Conservation (phyloP, 139 green algal genomes). For the Mesotaenium endlicherianum region DNA sequence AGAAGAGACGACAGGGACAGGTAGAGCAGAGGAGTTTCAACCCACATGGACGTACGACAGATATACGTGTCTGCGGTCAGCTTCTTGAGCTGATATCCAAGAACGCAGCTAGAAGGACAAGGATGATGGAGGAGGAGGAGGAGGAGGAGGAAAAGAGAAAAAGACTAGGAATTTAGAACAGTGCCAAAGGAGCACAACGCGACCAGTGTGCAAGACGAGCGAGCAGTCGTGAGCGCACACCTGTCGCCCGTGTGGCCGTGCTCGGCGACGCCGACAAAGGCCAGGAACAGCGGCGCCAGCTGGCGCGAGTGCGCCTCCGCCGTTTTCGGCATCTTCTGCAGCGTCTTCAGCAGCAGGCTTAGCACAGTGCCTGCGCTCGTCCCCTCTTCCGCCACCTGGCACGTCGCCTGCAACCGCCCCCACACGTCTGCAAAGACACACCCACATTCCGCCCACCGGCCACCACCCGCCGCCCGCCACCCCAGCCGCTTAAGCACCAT, state of each 20-base stretch:
- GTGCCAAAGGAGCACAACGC: not conserved
- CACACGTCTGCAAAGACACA: constrained; percentile 2
- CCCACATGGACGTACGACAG: too few species aligned
- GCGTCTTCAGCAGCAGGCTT: constrained; percentile 9
- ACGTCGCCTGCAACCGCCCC: not conserved
- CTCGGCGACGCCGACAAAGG: not conserved
- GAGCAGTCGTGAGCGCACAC: not conserved
- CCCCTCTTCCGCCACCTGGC: not conserved
- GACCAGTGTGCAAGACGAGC: too few species aligned
- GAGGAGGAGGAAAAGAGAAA: not conserved
- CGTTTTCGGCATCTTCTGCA: not conserved
- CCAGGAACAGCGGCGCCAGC: constrained; percentile 6
- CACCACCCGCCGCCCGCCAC: too few species aligned
- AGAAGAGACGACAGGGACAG: not conserved
- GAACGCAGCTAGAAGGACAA: not conserved
- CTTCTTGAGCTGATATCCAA: not conserved
- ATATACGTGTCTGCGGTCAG: too few species aligned
- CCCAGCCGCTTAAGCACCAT: too few species aligned
- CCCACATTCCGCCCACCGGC: too few species aligned
- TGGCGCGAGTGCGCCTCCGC: constrained; percentile 23
- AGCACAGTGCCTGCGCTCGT: not conserved
- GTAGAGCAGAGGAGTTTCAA: not conserved
- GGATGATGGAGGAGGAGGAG: not conserved
- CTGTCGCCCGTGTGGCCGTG: not conserved
- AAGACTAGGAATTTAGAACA: not conserved